phyloP scores from a whole-genome alignment of 805 yeast species.

The Cyberlindnera mycetangii region DNA sequence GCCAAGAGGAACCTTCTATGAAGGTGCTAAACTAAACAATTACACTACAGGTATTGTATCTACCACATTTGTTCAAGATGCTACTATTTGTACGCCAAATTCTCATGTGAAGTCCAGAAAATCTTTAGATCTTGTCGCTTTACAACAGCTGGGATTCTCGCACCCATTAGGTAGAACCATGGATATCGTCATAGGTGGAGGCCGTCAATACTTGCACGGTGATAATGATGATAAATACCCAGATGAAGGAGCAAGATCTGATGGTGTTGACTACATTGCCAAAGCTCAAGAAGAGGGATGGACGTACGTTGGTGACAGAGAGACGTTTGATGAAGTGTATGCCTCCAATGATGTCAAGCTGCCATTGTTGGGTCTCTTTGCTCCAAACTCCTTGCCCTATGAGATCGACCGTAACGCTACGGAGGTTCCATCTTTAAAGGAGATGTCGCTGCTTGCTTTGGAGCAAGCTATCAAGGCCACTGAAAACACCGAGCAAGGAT shows the following conservation, averaged over 20 bases:
- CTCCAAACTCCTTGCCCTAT: slow-evolving; percentile 72
- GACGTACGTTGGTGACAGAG: slow-evolving; percentile 59
- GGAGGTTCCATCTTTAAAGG: slow-evolving; percentile 71
- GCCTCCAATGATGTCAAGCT: slow-evolving; percentile 53
- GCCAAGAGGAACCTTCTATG: slow-evolving; percentile 85
- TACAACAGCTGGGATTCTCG: slow-evolving; percentile 71
- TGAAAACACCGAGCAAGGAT: slow-evolving; percentile 73
- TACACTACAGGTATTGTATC: slow-evolving; percentile 86
- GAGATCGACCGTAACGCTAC: slow-evolving; percentile 68
- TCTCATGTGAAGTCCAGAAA: slow-evolving; percentile 71
- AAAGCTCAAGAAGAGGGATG: slow-evolving; percentile 62
- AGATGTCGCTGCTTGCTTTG: slow-evolving; percentile 71
- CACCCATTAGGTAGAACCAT: slow-evolving; percentile 76
- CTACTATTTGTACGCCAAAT: slow-evolving; percentile 88
- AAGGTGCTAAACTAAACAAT: slow-evolving; percentile 79
- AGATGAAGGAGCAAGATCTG: slow-evolving; percentile 59
- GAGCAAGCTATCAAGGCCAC: slow-evolving; percentile 66
- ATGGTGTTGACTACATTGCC: slow-evolving; percentile 61
- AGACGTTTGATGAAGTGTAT: slow-evolving; percentile 50
- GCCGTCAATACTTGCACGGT: slow-evolving; percentile 79
- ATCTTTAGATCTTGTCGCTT: slow-evolving; percentile 80
- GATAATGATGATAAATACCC: slow-evolving; percentile 27
- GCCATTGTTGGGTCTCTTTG: slow-evolving; percentile 75
- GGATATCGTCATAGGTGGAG: slow-evolving; percentile 88
- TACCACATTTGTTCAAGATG: slow-evolving; percentile 88